Evolutionary conservation across 192 early-diverging fungal species (phyloP), one percentile per base, ranked within the genome.

Genomic region (Phycomyces nitens): DNA sequence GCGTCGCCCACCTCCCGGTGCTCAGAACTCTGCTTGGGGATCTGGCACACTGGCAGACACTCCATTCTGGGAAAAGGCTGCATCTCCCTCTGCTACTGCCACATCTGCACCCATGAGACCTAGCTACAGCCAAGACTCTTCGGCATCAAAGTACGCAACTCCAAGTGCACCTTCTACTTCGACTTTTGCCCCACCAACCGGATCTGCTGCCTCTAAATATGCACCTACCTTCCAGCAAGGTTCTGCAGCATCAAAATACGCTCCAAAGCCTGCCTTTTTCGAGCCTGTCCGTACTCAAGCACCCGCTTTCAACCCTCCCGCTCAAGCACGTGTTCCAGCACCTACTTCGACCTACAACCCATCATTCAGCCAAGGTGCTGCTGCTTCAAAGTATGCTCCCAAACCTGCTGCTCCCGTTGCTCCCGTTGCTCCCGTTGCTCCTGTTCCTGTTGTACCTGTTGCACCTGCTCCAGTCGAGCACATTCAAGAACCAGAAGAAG

Each of bases 61-160:
- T 0, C 73, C 68, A 0, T 75, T 75, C 50, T 75, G 73, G 73
- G 56, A 65, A 15, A 56, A 63, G 27, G 40, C 56, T 11, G 47
- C 27, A 20, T 14, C 22, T 27, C 34, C 51, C 23, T 11, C 16
- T 27, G 40, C 20, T 18, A 18, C 22, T n/a, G 62, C 18, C 3
- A 2, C 44, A 47, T 3, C 44, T n/a, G 15, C 18, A 47, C 44
- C 41, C 41, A n/a, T n/a, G n/a, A n/a, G 29, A 34, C 29, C 29
- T 7, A 7, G 29, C 29, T 34, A 34, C 7, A 7, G 29, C 29
- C 29, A 34, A 7, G 7, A 7, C 29, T 34, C 29, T 34, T 34
- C 29, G 29, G 7, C 29, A 34, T 34, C 29, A 2, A 34, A 7
- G 29, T 34, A 34, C 29, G 29, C 29, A 34, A 2, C 29, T 5